These are phyloP conservation scores for Bjerkandera adusta DNA, from an alignment of 1,284 basidiomycete genomes.

Conservation along the genomic window DNA sequence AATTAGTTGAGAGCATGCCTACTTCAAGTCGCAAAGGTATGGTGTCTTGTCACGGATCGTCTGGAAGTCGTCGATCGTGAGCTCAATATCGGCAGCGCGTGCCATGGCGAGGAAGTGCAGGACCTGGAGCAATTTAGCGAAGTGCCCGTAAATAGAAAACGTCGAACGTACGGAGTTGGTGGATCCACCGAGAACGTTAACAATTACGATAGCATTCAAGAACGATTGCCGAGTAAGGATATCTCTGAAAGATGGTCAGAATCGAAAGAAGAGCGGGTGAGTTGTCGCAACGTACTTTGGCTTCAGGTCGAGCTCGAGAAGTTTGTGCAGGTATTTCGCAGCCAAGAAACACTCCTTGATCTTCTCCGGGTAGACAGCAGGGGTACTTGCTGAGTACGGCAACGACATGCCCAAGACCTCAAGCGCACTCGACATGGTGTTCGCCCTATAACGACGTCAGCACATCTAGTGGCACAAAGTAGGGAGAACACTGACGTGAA, in stretches of 20 bases:
- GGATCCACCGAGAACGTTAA: slow-evolving; percentile 86
- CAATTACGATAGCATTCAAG: slow-evolving; percentile 86
- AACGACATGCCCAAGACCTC: slow-evolving; percentile 93
- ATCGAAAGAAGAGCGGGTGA: neutral
- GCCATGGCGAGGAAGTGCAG: slow-evolving; percentile 95
- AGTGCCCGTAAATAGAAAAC: neutral
- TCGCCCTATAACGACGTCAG: slow-evolving; percentile 46
- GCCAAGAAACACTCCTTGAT: slow-evolving; percentile 83
- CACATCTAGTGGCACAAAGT: neutral
- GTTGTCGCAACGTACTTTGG: slow-evolving; percentile 23
- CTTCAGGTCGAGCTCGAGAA: slow-evolving; percentile 59
- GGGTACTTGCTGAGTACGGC: slow-evolving; percentile 85
- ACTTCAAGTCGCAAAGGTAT: slow-evolving; percentile 93
- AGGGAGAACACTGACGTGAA: slow-evolving; percentile 53
- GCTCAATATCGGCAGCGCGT: slow-evolving; percentile 82
- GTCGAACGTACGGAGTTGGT: slow-evolving; percentile 76
- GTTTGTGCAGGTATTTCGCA: slow-evolving; percentile 77
- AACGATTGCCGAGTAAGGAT: slow-evolving; percentile 91
- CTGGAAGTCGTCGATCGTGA: slow-evolving; percentile 96
- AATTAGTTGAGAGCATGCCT: slow-evolving; percentile 18
- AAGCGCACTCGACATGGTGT: slow-evolving; percentile 87
- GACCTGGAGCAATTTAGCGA: slow-evolving; percentile 44
- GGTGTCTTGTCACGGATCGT: slow-evolving; percentile 84
- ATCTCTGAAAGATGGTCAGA: slow-evolving; percentile 49
- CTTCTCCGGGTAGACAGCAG: slow-evolving; percentile 83